These are phyloP conservation scores for Anisodus acutangulus DNA, from an alignment of 257 asterid species.

Conservation along the genomic window DNA sequence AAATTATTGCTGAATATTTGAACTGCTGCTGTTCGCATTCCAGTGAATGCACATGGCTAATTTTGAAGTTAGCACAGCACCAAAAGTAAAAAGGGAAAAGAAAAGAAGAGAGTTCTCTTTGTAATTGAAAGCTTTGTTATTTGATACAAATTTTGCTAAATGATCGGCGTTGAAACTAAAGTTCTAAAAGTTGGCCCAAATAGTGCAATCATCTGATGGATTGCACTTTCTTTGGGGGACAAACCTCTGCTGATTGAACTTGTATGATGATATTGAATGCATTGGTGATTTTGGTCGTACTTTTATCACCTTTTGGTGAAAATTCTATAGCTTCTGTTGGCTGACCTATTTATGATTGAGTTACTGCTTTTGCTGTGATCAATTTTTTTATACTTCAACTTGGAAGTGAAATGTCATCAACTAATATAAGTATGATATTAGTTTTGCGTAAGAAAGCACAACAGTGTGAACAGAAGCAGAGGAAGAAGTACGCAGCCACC, in stretches of 20 bases:
- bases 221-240: not conserved
- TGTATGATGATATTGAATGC: slow-evolving; percentile 7
- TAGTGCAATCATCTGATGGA: slow-evolving; percentile 9
- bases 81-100: not conserved
- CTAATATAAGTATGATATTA: slow-evolving; percentile 41
- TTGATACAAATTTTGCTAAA: not conserved
- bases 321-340: not conserved
- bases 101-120: not conserved
- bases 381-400: not conserved
- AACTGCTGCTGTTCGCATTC: not conserved
- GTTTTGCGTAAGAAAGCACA: slow-evolving; percentile 71
- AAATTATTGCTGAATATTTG: not conserved
- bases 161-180: not conserved
- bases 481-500: slow-evolving; percentile 48
- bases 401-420: not conserved
- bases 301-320: slow-evolving; percentile 17
- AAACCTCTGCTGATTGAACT: slow-evolving; percentile 15
- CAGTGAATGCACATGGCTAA: not conserved
- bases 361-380: slow-evolving; percentile 11
- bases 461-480: slow-evolving; percentile 59
- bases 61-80: not conserved
- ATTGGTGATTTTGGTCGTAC: not conserved
- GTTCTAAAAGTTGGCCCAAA: not conserved
- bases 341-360: not conserved
- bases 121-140: not conserved